Base-by-base conservation (phyloP, 176 grass and related monocot genomes). In the Bolboschoenus planiculmis region DNA sequence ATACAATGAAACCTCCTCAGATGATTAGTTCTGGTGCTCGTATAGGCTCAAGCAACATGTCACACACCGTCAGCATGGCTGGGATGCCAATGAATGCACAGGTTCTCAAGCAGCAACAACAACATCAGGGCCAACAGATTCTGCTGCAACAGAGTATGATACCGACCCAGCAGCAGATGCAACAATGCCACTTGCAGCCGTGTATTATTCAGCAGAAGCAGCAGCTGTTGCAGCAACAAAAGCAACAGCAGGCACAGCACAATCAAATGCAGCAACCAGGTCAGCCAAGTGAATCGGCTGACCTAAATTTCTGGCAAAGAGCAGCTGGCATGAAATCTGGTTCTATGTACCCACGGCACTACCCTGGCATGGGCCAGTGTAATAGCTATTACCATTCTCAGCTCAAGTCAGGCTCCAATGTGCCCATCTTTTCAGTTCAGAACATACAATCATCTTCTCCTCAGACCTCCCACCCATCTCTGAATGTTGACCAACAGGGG, bases 361-460 rank as follows among this genome's bases (percentile, higher is more conserved):
- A 74, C 57, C 24, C 79, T 44, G 57, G 78, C 40, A 33, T 94
- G 46, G 70, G 70, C 35, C 87, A 83, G 59, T 78, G 89, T 6
- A 68, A 66, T 56, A 89, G 81, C 54, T 94, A 88, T 78, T 93
- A 91, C 86, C 89, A 91, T 85, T 88, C 88, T 82, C 96, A 93
- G 85, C 40, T 93, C 21, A 99, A 99, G 53, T 72, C 70, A 11
- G 83, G 85, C 71, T 81, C 81, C 73, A 85, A 83, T 51, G 88
- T 95, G 76, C 90, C 95, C 64, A 98, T 95, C 84, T 98, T 89
- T 34, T 98, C 92, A 51, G 92, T 92, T 20, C 95, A 98, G 72
- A 98, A 89, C 68, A 82, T 93, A 31, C 95, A 98, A 95, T 84
- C 92, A 73, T 95, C 95, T 83, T 95, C 96, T 56, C 96, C 92